These are phyloP conservation scores for Euphorbia tirucalli DNA, from an alignment of 345 rosid species.

Conservation along the genomic window DNA sequence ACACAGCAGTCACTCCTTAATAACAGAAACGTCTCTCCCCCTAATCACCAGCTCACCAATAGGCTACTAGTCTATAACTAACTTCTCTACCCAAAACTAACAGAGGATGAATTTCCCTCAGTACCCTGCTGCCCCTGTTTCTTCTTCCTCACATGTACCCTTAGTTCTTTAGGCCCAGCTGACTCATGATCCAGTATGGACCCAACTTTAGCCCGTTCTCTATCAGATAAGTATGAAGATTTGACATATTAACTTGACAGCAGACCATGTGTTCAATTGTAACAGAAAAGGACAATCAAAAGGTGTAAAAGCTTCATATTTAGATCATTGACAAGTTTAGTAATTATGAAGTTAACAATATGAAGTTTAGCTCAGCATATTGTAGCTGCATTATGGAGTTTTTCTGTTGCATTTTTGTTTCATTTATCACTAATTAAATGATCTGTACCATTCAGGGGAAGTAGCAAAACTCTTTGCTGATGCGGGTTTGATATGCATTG, in stretches of 20 bases:
- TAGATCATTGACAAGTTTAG: too few relatives aligned
- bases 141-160: too few relatives aligned
- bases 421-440: not conserved
- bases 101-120: too few relatives aligned
- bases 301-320: not conserved
- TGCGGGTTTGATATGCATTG: slow-evolving; percentile 86
- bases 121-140: too few relatives aligned
- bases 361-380: not conserved
- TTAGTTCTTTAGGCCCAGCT: too few relatives aligned
- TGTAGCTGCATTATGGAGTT: not conserved
- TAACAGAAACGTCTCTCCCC: too few relatives aligned
- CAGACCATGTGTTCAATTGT: not conserved
- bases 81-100: too few relatives aligned
- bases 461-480: slow-evolving; percentile 92
- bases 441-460: slow-evolving; percentile 51
- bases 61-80: too few relatives aligned
- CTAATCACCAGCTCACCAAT: too few relatives aligned
- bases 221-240: not conserved
- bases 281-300: not conserved
- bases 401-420: slow-evolving; percentile 7
- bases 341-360: not conserved
- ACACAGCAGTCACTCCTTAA: too few relatives aligned
- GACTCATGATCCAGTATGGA: too few relatives aligned
- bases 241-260: not conserved
- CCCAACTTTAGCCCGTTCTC: too few relatives aligned